Base-by-base conservation (phyloP, 169 alveolate species). In the Condylostoma magnum region DNA sequence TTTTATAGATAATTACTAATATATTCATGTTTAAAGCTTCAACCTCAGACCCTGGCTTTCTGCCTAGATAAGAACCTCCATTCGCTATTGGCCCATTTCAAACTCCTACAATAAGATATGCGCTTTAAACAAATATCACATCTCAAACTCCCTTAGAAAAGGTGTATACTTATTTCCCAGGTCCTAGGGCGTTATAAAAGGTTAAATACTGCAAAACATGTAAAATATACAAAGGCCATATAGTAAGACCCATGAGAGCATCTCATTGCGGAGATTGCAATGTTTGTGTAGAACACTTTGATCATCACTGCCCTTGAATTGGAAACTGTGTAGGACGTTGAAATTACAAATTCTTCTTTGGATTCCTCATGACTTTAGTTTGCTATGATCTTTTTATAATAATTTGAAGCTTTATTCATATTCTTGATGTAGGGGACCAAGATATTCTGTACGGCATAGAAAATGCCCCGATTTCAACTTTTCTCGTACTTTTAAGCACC, bases 251-350 rank as follows among this genome's bases (percentile, higher is more conserved):
- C 18, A 86, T 83, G 2, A 57, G 90, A 73, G 20, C 82, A 12
- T 70, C 78, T 6, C 90, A 83, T 55, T 83, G 90, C 41, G 68
- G 56, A 15, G 68, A 31, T 33, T 83, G 90, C 46, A 73, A 78
- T 50, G 38, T 76, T 3, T 83, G 90, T 41, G 79, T 83, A 6
- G 69, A 71, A 51, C 54, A 60, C 44, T 44, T 78, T n/a, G 90
- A 83, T 43, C 90, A 83, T 67, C 90, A 83, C 41, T 83, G 90
- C 33, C 90, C 90, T 1, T 83, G 90, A 81, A 48, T 83, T 18
- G 90, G 90, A 18, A 73, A 58, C 38, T 83, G 90, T 50, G 71
- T 83, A 1, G 90, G 90, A 4, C 77, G 74, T 47, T 48, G 90
- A 36, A 83, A 83, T 38, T 83, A 83, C 44, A 52, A 69, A 71